Percentiles rank a stretch among this genome's conserved stretches.
Evolutionary conservation across 495 filamentous ascomycete genomes (phyloP).

Genomic region (Podospora pseudoanserina): DNA sequence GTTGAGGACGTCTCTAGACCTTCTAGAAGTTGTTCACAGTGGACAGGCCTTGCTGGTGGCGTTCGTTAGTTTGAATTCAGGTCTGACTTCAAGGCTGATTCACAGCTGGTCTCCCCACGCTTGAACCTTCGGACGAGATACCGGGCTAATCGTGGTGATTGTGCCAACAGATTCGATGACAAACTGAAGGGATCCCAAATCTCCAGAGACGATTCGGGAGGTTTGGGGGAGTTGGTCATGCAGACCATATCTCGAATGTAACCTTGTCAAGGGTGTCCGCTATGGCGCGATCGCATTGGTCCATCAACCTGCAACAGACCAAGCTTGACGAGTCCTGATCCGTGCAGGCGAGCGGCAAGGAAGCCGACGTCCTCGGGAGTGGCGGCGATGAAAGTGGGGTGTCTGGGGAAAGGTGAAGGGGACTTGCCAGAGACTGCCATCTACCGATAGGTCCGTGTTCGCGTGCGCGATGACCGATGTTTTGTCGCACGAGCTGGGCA

Average conservation of each 20-base stretch:
- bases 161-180: neutral
- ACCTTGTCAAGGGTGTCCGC: slow-evolving; percentile 12
- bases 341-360: slow-evolving; percentile 5
- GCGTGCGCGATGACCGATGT: neutral
- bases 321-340: neutral
- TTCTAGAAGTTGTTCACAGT: slow-evolving; percentile 2
- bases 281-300: slow-evolving; percentile 21
- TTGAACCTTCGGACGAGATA: neutral
- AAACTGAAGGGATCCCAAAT: neutral
- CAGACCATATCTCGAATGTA: slow-evolving; percentile 20
- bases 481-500: slow-evolving; percentile 14
- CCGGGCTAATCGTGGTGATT: neutral
- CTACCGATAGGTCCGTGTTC: slow-evolving; percentile 13
- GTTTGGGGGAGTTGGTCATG: slow-evolving; percentile 10
- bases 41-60: neutral
- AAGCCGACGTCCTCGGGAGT: slow-evolving; percentile 10
- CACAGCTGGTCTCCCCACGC: neutral
- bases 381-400: slow-evolving; percentile 5
- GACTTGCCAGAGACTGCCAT: neutral
- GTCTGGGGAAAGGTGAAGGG: neutral
- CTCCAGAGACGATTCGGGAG: slow-evolving; percentile 3
- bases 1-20: neutral
- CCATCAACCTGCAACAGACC: neutral
- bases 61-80: slow-evolving; percentile 5
- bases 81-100: neutral